phyloP scores from a whole-genome alignment of 352 stramenopile species.

The Globisporangium heterothallicum region DNA sequence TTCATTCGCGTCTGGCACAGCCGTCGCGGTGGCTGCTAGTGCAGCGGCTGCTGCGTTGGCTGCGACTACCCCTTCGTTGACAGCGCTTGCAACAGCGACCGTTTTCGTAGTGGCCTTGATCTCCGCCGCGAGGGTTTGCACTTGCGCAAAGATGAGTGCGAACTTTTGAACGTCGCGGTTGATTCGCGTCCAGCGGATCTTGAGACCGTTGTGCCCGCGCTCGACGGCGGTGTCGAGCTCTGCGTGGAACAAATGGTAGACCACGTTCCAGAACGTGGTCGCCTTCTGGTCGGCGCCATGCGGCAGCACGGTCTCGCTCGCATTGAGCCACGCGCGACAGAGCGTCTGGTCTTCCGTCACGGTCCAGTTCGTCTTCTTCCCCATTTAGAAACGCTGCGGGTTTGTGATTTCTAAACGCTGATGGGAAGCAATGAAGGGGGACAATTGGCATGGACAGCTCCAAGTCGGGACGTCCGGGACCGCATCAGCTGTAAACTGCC shows the following conservation, averaged over 20 bases:
- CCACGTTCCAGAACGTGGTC: constrained; percentile 59
- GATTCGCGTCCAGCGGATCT: constrained; percentile 78
- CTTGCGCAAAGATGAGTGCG: constrained; percentile 34
- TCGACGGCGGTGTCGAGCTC: constrained; percentile 56
- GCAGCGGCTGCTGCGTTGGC: constrained; percentile 1
- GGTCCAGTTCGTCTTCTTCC: constrained; percentile 81
- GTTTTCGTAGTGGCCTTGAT: background rate
- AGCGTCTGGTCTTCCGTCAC: constrained; percentile 56
- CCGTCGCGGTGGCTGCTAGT: background rate
- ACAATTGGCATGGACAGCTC: too few relatives aligned
- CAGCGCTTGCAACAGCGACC: background rate
- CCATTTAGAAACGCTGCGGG: constrained; percentile 57
- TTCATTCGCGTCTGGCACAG: background rate
- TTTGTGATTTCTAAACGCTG: constrained; percentile 11
- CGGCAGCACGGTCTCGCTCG: constrained; percentile 37
- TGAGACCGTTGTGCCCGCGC: constrained; percentile 63
- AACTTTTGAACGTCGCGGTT: constrained; percentile 79
- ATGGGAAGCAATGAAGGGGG: background rate
- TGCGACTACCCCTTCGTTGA: background rate
- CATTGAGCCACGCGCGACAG: constrained; percentile 62
- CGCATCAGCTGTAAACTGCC: background rate
- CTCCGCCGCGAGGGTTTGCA: constrained; percentile 19
- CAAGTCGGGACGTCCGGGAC: background rate
- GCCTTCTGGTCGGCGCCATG: constrained; percentile 40
- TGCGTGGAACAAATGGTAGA: constrained; percentile 61